Base-by-base conservation (phyloP, 1,139 yeast species). In the Tardiomyces blankii region DNA sequence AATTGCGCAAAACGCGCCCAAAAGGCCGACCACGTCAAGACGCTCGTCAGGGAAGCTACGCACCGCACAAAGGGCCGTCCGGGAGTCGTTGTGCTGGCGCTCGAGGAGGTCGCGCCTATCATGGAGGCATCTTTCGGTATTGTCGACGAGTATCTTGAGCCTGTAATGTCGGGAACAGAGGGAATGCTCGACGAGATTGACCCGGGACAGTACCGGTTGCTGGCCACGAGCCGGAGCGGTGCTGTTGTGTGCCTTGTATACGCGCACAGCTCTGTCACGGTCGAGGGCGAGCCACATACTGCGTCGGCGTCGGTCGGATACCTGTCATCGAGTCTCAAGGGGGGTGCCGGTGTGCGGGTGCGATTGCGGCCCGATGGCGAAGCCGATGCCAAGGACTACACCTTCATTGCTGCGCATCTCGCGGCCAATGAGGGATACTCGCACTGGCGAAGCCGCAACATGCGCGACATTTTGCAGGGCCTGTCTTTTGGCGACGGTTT, bases 391-490 rank as follows among this genome's bases (percentile, higher is more conserved):
- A 30, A 30, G 11, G 35, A 30, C 35, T 65, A 78, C 49, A 80
- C 93, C 0, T 78, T 87, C 66, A 80, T 81, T 2, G 68, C 72
- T 43, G 76, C 81, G 2, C 96, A 88, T 66, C 63, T 88, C 46
- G 74, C 80, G 23, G 96, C 96, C 0, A 75, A 75, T 53, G 95
- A 86, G 59, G 94, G 94, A 1, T 52, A 57, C 27, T 67, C 75
- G 54, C 54, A 58, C 8, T 61, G 67, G 48, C 68, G 96, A 43
- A 78, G 82, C 55, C 51, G 58, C 2, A 80, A 82, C 56, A 70
- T 77, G 28, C 54, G 65, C 38, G 63, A 65, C 2, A 62, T 86
- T 4, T 70, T 79, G 57, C 65, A 76, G 28, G 70, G 77, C 3
- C 61, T 84, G 43, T 77, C 74, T 49, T 80, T 81, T 61, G 74